Evolutionary conservation across 306 rosid genomes (phyloP).

Genomic region (Ochetophila trinervis): DNA sequence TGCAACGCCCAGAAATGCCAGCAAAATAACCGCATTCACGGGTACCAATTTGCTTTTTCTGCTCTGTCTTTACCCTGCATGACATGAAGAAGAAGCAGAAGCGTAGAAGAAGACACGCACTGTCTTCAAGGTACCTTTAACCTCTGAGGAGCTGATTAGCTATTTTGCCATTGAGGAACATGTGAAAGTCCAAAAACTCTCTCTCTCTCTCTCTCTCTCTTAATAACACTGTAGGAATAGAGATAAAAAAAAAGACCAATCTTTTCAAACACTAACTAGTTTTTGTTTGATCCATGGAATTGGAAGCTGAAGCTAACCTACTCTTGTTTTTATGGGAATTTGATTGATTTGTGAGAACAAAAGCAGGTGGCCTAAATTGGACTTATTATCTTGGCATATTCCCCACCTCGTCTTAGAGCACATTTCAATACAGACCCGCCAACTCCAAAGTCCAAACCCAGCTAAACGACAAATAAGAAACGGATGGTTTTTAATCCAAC

Average conservation of each 20-base stretch:
- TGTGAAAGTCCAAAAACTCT: constrained; percentile 23
- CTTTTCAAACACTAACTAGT: constrained; percentile 4
- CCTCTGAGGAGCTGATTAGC: constrained; percentile 1
- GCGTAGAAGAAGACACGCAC: constrained; percentile 45
- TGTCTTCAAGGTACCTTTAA: constrained; percentile 46
- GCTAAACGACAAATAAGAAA: constrained; percentile 16
- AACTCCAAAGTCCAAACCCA: not conserved
- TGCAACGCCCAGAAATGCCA: constrained; percentile 27
- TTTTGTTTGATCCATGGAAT: constrained; percentile 10
- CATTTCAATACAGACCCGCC: constrained; percentile 21
- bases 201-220: not conserved
- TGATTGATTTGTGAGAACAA: constrained; percentile 16
- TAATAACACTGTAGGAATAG: constrained; percentile 16
- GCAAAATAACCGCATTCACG: constrained; percentile 29
- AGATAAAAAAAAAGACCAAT: constrained; percentile 3
- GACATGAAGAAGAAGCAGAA: constrained; percentile 28
- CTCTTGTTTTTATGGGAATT: constrained; percentile 18
- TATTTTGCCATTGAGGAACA: constrained; percentile 21
- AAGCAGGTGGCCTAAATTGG: constrained; percentile 40
- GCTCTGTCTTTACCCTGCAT: constrained; percentile 1
- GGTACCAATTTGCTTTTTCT: constrained; percentile 40
- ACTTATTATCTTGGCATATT: constrained; percentile 32
- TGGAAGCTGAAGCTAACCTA: not conserved
- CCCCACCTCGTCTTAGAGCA: not conserved
- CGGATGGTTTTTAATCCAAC: not conserved